Evolutionary conservation across 176 grass and related monocot genomes (phyloP).

Genomic region (Microstegium vimineum): DNA sequence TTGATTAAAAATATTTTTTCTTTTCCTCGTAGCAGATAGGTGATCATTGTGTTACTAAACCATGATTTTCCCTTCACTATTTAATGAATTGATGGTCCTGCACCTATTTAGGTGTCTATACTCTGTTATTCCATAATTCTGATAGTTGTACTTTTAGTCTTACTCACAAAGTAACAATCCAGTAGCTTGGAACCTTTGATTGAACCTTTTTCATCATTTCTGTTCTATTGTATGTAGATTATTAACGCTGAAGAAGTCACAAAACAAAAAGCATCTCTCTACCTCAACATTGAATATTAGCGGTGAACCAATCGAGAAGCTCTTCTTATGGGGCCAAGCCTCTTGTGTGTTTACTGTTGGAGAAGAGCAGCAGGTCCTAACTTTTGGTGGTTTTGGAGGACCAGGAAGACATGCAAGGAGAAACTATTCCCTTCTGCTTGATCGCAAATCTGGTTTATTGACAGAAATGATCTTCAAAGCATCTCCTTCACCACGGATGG

Average conservation of each 20-base stretch:
- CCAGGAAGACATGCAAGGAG: constrained; percentile 79
- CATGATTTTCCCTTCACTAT: not conserved
- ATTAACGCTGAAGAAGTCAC: constrained; percentile 38
- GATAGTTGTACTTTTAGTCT: not conserved
- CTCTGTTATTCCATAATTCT: not conserved
- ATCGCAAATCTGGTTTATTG: constrained; percentile 56
- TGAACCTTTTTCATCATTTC: not conserved
- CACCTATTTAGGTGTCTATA: not conserved
- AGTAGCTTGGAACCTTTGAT: not conserved
- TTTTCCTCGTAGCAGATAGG: not conserved
- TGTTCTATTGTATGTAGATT: constrained; percentile 49
- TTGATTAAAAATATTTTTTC: not conserved
- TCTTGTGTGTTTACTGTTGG: constrained; percentile 41
- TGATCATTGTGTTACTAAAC: not conserved
- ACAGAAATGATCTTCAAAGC: constrained; percentile 44
- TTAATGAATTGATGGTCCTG: not conserved
- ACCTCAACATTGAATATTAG: constrained; percentile 46
- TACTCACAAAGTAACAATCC: constrained; percentile 14
- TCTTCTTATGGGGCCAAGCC: constrained; percentile 94
- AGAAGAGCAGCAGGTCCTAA: constrained; percentile 42
- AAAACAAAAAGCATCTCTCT: constrained; percentile 42
- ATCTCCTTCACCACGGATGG: constrained; percentile 73
- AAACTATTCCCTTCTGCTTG: constrained; percentile 58
- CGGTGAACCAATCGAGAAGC: constrained; percentile 77
- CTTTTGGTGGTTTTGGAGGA: constrained; percentile 97